Percentiles rank a stretch among this genome's conserved stretches.
Conservation (phyloP, 2,329 filamentous ascomycete genomes). For the Colletotrichum lini region DNA sequence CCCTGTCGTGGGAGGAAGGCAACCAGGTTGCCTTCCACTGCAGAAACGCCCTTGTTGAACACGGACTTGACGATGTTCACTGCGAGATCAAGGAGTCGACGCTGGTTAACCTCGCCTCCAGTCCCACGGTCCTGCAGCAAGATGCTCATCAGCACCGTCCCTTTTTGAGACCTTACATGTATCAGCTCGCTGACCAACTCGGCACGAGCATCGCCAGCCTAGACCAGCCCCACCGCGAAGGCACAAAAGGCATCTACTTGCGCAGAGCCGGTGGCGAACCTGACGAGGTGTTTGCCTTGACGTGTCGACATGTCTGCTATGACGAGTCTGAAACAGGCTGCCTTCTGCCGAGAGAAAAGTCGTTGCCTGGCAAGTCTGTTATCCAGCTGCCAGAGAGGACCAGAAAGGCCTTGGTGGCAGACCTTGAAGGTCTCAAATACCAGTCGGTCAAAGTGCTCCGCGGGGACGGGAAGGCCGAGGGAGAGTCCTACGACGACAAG, state of each 20-base stretch:
- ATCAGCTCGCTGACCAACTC: not conserved
- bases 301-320: not conserved
- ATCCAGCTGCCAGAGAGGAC: not conserved
- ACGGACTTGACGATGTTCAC: no score
- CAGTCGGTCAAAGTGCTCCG: no score
- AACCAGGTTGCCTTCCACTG: no score
- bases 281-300: not conserved
- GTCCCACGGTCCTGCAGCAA: not conserved
- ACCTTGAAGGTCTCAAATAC: not conserved
- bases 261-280: not conserved
- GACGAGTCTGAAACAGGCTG: not conserved
- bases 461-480: no score
- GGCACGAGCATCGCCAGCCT: not conserved
- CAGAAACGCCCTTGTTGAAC: no score
- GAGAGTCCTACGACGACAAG: no score
- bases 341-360: not conserved
- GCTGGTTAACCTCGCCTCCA: no score
- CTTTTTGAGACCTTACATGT: not conserved
- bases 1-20: no score
- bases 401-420: no score
- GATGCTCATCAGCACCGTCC: not conserved
- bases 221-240: not conserved
- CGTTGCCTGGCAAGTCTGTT: not conserved
- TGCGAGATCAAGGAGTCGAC: no score
- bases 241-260: not conserved